Evolutionary conservation across 2,329 filamentous ascomycete species (phyloP).

Genomic region (Iodosphaeria phyllophila): DNA sequence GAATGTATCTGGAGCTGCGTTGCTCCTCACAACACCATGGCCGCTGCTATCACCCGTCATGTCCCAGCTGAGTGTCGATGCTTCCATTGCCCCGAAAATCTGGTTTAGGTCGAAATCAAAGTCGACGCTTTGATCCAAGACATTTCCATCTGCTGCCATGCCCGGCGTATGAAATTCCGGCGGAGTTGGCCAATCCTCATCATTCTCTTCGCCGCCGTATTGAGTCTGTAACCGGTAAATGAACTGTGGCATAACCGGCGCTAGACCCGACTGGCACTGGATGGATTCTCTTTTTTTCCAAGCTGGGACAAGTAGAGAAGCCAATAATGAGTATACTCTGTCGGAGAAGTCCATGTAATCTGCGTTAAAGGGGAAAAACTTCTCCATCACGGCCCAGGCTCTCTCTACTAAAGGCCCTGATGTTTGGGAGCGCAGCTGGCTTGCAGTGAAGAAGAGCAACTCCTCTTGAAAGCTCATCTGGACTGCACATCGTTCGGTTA

Average conservation of each 20-base stretch:
- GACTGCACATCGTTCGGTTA: no score
- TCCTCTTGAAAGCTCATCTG: slow-evolving; percentile 34
- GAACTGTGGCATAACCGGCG: slow-evolving; percentile 23
- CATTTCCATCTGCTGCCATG: background rate
- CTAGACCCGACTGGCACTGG: slow-evolving; percentile 16
- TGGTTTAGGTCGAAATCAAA: no score
- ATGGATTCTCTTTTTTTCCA: slow-evolving; percentile 31
- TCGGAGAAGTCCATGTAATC: slow-evolving; percentile 30
- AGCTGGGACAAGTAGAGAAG: slow-evolving; percentile 27
- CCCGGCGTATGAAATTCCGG: background rate
- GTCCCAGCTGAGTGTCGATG: no score
- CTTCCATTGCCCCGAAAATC: no score
- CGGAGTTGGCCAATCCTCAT: slow-evolving; percentile 1
- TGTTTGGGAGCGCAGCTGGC: slow-evolving; percentile 29
- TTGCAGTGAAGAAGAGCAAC: slow-evolving; percentile 33
- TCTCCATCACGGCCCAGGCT: slow-evolving; percentile 29
- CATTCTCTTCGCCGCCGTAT: slow-evolving; percentile 19
- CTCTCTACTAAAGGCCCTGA: slow-evolving; percentile 31
- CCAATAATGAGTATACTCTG: slow-evolving; percentile 24
- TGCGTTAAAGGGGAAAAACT: slow-evolving; percentile 26
- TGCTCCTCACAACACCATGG: no score
- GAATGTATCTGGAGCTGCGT: no score
- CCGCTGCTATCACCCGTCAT: no score
- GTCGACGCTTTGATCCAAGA: no score
- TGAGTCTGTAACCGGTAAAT: slow-evolving; percentile 24